These are phyloP conservation scores for Gypsophila paniculata DNA, from an alignment of 179 eudicot species.

Conservation along the genomic window DNA sequence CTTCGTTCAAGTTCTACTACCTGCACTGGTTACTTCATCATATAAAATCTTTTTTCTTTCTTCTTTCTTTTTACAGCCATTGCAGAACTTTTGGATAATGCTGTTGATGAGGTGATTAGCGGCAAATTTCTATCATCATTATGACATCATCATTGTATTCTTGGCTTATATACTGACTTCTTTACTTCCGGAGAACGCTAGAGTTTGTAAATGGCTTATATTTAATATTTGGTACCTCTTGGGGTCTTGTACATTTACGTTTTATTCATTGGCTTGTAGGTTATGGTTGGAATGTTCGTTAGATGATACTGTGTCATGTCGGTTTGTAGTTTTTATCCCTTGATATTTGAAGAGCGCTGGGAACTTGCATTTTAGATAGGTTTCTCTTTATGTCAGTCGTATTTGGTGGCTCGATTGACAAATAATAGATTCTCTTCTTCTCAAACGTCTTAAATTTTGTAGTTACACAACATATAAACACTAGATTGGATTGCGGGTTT, in stretches of 20 bases:
- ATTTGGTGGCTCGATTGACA: background rate
- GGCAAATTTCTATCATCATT: background rate
- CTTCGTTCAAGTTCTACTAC: background rate
- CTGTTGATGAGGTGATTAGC: conserved; percentile 79
- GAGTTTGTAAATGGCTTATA: background rate
- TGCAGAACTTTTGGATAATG: conserved; percentile 95
- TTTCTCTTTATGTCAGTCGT: background rate
- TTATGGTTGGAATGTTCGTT: background rate
- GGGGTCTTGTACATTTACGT: background rate
- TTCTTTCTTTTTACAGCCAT: conserved; percentile 44
- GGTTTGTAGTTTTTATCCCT: background rate
- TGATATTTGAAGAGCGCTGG: background rate
- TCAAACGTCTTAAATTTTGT: background rate
- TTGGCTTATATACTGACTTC: background rate
- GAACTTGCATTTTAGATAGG: background rate
- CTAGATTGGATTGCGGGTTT: background rate
- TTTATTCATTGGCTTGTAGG: background rate
- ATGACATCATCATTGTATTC: background rate
- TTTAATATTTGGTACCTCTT: conserved; percentile 4
- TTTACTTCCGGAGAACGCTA: background rate
- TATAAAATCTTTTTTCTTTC: background rate
- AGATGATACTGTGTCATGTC: background rate
- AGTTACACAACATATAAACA: background rate
- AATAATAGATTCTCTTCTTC: background rate
- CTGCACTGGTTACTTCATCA: background rate